Percentiles rank a stretch among this genome's conserved stretches.
phyloP scores from a whole-genome alignment of 495 filamentous ascomycete genomes.

The Aspergillus homomorphus region DNA sequence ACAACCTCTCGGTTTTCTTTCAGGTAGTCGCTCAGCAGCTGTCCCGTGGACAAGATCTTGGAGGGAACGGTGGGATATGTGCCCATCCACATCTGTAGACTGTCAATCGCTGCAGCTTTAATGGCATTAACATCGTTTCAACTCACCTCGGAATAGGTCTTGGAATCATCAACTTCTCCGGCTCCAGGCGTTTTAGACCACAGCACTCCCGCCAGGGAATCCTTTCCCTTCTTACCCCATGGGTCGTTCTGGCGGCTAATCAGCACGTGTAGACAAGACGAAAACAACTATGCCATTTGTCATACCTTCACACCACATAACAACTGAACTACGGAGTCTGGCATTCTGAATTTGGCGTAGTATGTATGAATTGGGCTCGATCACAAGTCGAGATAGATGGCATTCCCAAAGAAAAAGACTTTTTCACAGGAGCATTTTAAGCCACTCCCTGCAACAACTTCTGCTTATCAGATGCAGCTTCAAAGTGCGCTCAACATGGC shows the following conservation, averaged over 20 bases:
- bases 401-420: background rate
- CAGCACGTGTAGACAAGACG: background rate
- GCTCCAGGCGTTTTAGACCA: slow-evolving; percentile 45
- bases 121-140: background rate
- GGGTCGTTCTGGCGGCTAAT: slow-evolving; percentile 38
- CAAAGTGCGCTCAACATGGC: slow-evolving; percentile 5
- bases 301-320: slow-evolving; percentile 41
- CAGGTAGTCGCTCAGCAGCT: slow-evolving; percentile 63
- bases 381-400: background rate
- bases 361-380: background rate
- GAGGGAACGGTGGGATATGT: slow-evolving; percentile 73
- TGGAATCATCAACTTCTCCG: slow-evolving; percentile 34
- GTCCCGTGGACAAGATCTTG: slow-evolving; percentile 56
- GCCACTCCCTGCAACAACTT: background rate
- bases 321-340: slow-evolving; percentile 40
- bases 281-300: background rate
- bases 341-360: slow-evolving; percentile 22
- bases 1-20: slow-evolving; percentile 64
- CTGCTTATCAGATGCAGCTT: background rate
- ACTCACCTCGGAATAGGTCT: slow-evolving; percentile 46
- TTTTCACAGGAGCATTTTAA: background rate
- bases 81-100: slow-evolving; percentile 70
- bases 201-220: slow-evolving; percentile 40
- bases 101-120: background rate
- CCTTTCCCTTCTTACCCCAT: slow-evolving; percentile 48